Base-by-base conservation (phyloP, 1,139 yeast genomes). In the Saccharomycopsis crataegensis region DNA sequence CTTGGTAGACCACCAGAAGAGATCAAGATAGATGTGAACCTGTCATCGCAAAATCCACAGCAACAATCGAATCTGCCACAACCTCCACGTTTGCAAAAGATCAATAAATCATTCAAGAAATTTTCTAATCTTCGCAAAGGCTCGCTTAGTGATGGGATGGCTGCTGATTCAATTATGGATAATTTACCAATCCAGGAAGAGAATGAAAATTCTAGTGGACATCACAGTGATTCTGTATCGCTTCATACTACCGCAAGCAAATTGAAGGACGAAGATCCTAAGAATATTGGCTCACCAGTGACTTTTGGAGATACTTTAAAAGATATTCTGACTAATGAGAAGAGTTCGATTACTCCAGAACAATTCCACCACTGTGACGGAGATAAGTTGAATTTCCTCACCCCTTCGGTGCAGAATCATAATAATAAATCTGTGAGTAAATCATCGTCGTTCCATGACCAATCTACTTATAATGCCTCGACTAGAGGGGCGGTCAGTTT, bases 1-100 rank as follows among this genome's bases (percentile, higher is more conserved):
- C 61, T 75, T 22, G 78, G 78, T 0, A 62, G 67, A 42, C 74
- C 68, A 0, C 76, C 76, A 22, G 48, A 55, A 48, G 40, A 53
- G 54, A 34, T 51, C 53, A n/a, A 33, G 40, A 14, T n/a, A 4
- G 31, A 47, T 17, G 2, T 6, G 8, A 14, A 31, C 8, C 38
- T 32, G 6, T 6, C 8, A 11, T 33, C 37, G 56, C 58, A 58
- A 54, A 59, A 56, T 46, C 59, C 59, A 51, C 60, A 57, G 53
- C 59, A 54, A 51, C 62, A 58, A 22, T 4, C 28, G 4, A 22
- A 22, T 22, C 28, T 22, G 28, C 28, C 28, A 22, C 43, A 40
- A 40, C 33, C 43, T 5, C 48, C 11, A 45, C n/a, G 42, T 7
- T 33, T 36, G 32, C 49, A 50, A 16, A 38, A 46, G 17, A 50